Conservation (phyloP, 2,329 filamentous ascomycete species). For the Aaosphaeria arxii region DNA sequence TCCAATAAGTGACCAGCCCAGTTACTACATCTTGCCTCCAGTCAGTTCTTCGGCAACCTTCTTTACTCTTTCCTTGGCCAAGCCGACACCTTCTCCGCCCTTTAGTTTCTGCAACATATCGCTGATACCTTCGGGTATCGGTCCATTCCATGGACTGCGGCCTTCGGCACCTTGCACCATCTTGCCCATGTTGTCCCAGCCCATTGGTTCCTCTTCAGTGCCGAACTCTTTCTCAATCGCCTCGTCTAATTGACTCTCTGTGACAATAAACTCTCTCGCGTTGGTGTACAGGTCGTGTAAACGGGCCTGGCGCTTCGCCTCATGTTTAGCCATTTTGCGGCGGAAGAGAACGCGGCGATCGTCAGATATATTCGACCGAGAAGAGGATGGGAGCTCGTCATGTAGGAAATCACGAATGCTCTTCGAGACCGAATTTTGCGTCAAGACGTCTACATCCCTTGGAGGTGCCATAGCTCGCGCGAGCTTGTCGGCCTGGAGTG, state of each 20-base stretch:
- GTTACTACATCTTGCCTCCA: slow-evolving; percentile 55
- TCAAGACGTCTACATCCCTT: slow-evolving; percentile 56
- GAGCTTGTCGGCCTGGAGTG: slow-evolving; percentile 47
- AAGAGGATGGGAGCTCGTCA: slow-evolving; percentile 23
- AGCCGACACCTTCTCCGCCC: slow-evolving; percentile 35
- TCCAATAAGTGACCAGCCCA: too few species aligned
- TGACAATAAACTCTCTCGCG: slow-evolving; percentile 81
- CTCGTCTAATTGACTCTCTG: slow-evolving; percentile 70
- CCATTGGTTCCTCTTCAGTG: slow-evolving; percentile 49
- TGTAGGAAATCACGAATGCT: slow-evolving; percentile 33
- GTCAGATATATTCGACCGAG: slow-evolving; percentile 19
- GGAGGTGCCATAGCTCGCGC: slow-evolving; percentile 61
- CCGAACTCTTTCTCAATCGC: slow-evolving; percentile 76
- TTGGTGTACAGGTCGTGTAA: slow-evolving; percentile 89
- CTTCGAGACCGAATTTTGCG: slow-evolving; percentile 26
- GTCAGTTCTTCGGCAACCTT: slow-evolving; percentile 66
- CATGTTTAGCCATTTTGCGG: slow-evolving; percentile 50
- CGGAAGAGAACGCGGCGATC: slow-evolving; percentile 32
- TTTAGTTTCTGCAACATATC: slow-evolving; percentile 32
- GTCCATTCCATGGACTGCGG: slow-evolving; percentile 29
- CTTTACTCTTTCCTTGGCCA: slow-evolving; percentile 58
- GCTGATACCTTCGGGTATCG: slow-evolving; percentile 29
- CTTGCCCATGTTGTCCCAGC: slow-evolving; percentile 32
- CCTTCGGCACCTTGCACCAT: slow-evolving; percentile 15
- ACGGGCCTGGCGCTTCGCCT: slow-evolving; percentile 62